Conservation (phyloP, 192 early-diverging fungal genomes). For the Phycomyces blakesleeanus region DNA sequence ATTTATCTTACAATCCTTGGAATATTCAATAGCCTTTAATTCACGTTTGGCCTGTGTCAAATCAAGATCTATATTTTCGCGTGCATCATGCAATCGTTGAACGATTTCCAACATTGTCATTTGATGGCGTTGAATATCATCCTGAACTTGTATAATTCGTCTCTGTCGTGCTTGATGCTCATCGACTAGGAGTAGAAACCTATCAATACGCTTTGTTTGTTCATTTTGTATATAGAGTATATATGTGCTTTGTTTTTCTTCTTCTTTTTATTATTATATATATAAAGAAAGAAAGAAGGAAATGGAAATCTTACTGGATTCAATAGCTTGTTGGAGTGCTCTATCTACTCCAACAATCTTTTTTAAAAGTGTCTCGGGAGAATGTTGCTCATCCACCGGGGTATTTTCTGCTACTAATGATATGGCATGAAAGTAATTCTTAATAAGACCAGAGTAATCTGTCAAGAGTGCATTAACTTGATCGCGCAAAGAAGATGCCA, state of each 20-base stretch:
- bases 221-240: no score
- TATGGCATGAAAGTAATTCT: conserved; percentile 26
- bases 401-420: conserved; percentile 22
- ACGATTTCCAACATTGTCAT: conserved; percentile 37
- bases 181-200: conserved; percentile 32
- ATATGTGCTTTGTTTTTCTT: no score
- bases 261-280: neutral
- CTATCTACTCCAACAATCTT: conserved; percentile 40
- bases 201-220: neutral
- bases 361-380: conserved; percentile 35
- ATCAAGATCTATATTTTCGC: conserved; percentile 28
- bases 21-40: conserved; percentile 26
- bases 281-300: conserved; percentile 1
- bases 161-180: conserved; percentile 45
- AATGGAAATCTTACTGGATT: conserved; percentile 42
- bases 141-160: conserved; percentile 43
- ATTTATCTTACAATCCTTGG: conserved; percentile 24
- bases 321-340: conserved; percentile 41
- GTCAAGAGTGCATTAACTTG: conserved; percentile 32
- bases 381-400: conserved; percentile 11
- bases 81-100: conserved; percentile 29
- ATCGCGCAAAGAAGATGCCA: conserved; percentile 28
- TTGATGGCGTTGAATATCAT: conserved; percentile 45
- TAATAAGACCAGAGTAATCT: conserved; percentile 22
- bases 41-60: conserved; percentile 27